Evolutionary conservation across 1,139 yeast genomes (phyloP), one percentile per base, ranked within the genome.

Genomic region (Taiozyma sp.): DNA sequence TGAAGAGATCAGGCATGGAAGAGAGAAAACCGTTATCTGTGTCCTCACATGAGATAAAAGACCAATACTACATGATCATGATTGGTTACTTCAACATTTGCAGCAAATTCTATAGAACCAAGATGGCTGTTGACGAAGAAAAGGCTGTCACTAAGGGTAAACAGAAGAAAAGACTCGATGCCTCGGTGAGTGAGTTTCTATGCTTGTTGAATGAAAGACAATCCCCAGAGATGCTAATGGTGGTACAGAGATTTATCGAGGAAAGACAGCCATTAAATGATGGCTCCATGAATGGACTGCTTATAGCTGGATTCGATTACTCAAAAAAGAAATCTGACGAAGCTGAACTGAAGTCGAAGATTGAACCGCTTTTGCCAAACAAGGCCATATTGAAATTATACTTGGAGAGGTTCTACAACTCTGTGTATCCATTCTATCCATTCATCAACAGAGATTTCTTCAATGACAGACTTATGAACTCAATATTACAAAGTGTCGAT

Each of bases 361-460:
- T 70, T 16, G 62, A 60, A 47, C 37, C 50, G 24, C 50, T 50
- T 22, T 58, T 63, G 41, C 82, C 83, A 1, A 62, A 69, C 2
- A 63, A 60, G 46, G 59, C 61, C 21, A 66, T 73, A 2, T 61
- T 76, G 2, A 64, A 68, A 62, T 50, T 62, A n/a, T 67, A 68
- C 47, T 32, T 72, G 24, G 56, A 62, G 6, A 50, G 71, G 28
- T 79, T 72, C 55, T 75, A 76, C 61, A 56, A 58, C 16, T 55
- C 61, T 10, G 61, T 77, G 2, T 75, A 76, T 53, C 79, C 80
- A 0, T 72, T 70, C 48, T 67, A 74, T 53, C 81, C 83, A 0
- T 67, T 70, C 24, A 49, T 78, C 32, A 80, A 76, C 56, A 76
- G 73, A 54, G 43, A 45, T 1, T 60, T 59, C 28, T 65, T 68